phyloP scores from a whole-genome alignment of 2,329 filamentous ascomycete genomes.

The Trichoderma hamatum region DNA sequence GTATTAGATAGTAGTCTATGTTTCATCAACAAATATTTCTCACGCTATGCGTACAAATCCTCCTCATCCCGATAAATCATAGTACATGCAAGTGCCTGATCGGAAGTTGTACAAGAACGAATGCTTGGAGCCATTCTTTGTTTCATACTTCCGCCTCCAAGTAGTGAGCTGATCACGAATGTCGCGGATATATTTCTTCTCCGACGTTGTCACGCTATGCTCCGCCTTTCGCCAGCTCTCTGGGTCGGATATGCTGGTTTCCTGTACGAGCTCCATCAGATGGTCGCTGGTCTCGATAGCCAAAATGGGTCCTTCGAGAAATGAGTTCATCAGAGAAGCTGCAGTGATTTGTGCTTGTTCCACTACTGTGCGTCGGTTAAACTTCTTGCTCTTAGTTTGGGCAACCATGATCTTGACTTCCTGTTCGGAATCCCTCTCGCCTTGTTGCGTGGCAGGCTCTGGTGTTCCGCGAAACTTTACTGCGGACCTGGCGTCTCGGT shows the following conservation, averaged over 20 bases:
- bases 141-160: slow-evolving; percentile 63
- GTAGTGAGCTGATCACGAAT: slow-evolving; percentile 73
- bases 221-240: slow-evolving; percentile 85
- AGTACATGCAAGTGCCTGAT: slow-evolving; percentile 81
- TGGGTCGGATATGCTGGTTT: slow-evolving; percentile 74
- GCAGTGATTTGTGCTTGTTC: slow-evolving; percentile 69
- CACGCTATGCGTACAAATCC: neutral
- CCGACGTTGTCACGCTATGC: slow-evolving; percentile 73
- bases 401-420: slow-evolving; percentile 85
- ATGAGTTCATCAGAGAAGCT: slow-evolving; percentile 67
- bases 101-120: slow-evolving; percentile 92
- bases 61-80: slow-evolving; percentile 66
- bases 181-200: slow-evolving; percentile 81
- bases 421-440: slow-evolving; percentile 54
- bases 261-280: slow-evolving; percentile 74
- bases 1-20: neutral
- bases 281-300: slow-evolving; percentile 88
- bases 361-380: slow-evolving; percentile 82
- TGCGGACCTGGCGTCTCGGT: slow-evolving; percentile 67
- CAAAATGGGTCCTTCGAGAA: slow-evolving; percentile 76
- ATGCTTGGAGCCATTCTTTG: slow-evolving; percentile 61
- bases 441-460: slow-evolving; percentile 27
- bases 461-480: slow-evolving; percentile 44
- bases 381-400: slow-evolving; percentile 86
- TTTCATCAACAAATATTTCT: neutral